Evolutionary conservation across 345 rosid species (phyloP), one percentile per base, ranked within the genome.

Genomic region (Mangifera indica): DNA sequence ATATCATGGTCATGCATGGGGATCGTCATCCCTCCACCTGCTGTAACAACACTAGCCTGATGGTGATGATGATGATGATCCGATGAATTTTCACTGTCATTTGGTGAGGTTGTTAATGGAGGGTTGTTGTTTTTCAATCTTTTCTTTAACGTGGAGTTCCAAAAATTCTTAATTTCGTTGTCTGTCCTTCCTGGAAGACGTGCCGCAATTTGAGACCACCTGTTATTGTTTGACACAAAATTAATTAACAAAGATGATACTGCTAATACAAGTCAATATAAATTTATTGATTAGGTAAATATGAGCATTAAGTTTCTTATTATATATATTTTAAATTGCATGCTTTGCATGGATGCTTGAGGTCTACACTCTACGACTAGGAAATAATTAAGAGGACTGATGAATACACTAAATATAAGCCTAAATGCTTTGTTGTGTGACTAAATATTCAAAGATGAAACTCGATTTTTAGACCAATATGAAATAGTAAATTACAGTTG

Each of bases 161-260:
- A 93, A 64, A 93, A 93, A 72, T 93, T 93, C 81, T 93, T 93
- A 77, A 93, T 91, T 78, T 93, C 98, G 4, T 93, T 93, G 74
- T 93, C 97, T 10, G 97, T 91, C 64, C 97, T 82, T 59, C 98
- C 98, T 10, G 98, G 93, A 74, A 93, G 92, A 67, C 96, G 80
- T 49, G 96, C 96, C 52, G 97, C 97, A 15, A 91, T 93, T 45
- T 93, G 98, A 69, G 98, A 91, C 98, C 98, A 93, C 81, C 98
- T 88, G 77, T 49, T 60, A 65, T 72, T 21, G 14, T 49, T 54
- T 37, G 44, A 66, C 4, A 59, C 13, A 48, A 37, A 37, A 6
- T 6, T 37, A 53, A 66, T 15, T 12, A 49, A 17, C 3, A 48
- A 44, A 26, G 17, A 17, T n/a, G 14, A 69, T n/a, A n/a, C n/a